Percentiles rank a stretch among this genome's conserved stretches.
These are phyloP conservation scores for Rutstroemia sp. DNA, from an alignment of 2,329 filamentous ascomycete species.

Conservation along the genomic window DNA sequence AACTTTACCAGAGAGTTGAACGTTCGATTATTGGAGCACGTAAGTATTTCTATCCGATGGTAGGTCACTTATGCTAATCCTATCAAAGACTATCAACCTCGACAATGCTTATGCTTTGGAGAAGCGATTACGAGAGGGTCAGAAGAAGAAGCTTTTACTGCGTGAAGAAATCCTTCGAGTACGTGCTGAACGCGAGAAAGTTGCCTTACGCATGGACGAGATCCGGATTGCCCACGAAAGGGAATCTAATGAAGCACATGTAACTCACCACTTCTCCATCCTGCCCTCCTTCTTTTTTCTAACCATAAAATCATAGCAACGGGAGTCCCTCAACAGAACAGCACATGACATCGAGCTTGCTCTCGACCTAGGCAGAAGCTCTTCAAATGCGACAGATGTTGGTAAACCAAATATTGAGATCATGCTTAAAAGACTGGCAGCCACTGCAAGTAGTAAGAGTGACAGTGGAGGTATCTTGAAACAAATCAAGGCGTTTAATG, in stretches of 20 bases:
- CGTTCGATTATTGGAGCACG: constrained; percentile 50
- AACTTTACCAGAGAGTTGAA: constrained; percentile 51
- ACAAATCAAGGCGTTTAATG: constrained; percentile 55
- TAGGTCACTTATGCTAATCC: constrained; percentile 21
- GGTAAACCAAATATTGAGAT: constrained; percentile 49
- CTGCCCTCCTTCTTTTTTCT: not conserved
- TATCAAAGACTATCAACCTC: constrained; percentile 44
- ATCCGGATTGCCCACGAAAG: constrained; percentile 52
- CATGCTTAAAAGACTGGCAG: constrained; percentile 45
- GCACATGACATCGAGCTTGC: constrained; percentile 58
- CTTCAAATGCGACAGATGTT: constrained; percentile 41
- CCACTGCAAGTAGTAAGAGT: constrained; percentile 43
- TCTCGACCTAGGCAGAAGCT: constrained; percentile 42
- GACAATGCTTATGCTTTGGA: constrained; percentile 51
- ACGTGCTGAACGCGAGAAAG: constrained; percentile 52
- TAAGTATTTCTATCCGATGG: constrained; percentile 31
- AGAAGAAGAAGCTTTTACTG: constrained; percentile 47
- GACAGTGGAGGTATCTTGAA: constrained; percentile 45
- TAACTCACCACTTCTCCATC: constrained; percentile 23
- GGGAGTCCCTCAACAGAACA: constrained; percentile 44
- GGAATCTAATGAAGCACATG: constrained; percentile 44
- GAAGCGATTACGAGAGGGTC: constrained; percentile 48
- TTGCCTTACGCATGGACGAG: constrained; percentile 55
- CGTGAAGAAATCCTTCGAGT: constrained; percentile 54
- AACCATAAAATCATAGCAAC: constrained; percentile 31